Conservation (phyloP, 1,284 basidiomycete genomes). For the Sporisorium sorghi region DNA sequence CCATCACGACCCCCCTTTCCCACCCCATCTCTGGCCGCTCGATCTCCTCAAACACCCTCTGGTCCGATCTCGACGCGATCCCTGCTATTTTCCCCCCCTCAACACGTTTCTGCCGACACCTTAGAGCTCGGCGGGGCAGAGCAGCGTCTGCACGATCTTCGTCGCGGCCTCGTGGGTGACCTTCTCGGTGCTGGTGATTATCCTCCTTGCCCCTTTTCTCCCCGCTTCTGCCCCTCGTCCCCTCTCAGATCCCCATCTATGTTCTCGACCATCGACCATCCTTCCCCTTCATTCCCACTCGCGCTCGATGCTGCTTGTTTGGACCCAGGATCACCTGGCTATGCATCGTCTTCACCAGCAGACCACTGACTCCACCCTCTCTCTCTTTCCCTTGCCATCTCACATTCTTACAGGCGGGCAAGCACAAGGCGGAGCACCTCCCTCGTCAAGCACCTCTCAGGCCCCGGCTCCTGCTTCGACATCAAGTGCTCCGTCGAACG, state of each 20-base stretch:
- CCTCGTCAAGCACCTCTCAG: conserved; percentile 18
- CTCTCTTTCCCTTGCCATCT: neutral
- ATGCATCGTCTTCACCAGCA: neutral
- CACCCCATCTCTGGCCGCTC: conserved; percentile 6
- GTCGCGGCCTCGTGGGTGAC: conserved; percentile 45
- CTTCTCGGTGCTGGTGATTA: conserved; percentile 53
- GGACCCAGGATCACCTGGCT: neutral
- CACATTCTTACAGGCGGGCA: conserved; percentile 4
- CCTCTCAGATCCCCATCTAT: neutral
- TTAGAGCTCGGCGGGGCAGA: conserved; percentile 22
- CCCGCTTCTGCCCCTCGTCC: neutral
- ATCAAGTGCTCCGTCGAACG: conserved; percentile 12
- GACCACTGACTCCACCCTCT: conserved; percentile 7
- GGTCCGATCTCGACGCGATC: neutral
- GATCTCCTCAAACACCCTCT: conserved; percentile 11
- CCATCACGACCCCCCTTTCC: neutral
- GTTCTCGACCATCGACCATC: neutral
- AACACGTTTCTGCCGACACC: neutral
- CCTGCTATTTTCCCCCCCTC: neutral
- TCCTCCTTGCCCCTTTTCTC: conserved; percentile 16
- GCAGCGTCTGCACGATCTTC: conserved; percentile 21
- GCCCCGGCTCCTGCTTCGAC: conserved; percentile 18
- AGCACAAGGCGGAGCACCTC: conserved; percentile 21
- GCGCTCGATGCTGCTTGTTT: neutral
- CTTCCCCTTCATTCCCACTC: neutral